These are phyloP conservation scores for Lactifluus piperatus DNA, from an alignment of 768 basidiomycete species.

Conservation along the genomic window DNA sequence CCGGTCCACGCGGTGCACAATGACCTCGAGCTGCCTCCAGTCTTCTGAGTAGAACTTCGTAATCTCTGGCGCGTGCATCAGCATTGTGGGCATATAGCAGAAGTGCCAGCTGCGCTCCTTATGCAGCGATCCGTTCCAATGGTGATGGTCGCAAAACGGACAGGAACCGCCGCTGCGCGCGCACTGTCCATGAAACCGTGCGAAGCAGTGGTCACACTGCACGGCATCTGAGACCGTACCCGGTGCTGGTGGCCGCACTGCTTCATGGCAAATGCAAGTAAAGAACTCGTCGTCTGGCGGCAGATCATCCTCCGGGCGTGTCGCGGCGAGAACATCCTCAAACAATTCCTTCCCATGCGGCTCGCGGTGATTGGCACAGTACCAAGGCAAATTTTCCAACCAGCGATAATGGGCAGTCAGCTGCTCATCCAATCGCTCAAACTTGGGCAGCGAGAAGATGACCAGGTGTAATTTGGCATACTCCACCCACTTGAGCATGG, in stretches of 20 bases:
- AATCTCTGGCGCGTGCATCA: slow-evolving; percentile 67
- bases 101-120: slow-evolving; percentile 82
- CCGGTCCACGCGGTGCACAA: slow-evolving; percentile 73
- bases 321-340: slow-evolving; percentile 67
- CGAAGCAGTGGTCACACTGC: slow-evolving; percentile 84
- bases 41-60: slow-evolving; percentile 71
- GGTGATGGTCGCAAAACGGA: slow-evolving; percentile 86
- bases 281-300: slow-evolving; percentile 76
- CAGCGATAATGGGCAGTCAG: slow-evolving; percentile 59
- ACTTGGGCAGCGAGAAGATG: slow-evolving; percentile 65
- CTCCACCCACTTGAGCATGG: slow-evolving; percentile 62
- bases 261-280: slow-evolving; percentile 72
- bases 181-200: slow-evolving; percentile 78
- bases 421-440: slow-evolving; percentile 64
- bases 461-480: slow-evolving; percentile 64
- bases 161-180: slow-evolving; percentile 86
- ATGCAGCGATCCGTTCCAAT: slow-evolving; percentile 81
- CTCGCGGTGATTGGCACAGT: slow-evolving; percentile 54
- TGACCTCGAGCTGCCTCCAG: slow-evolving; percentile 71
- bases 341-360: slow-evolving; percentile 57
- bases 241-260: slow-evolving; percentile 73
- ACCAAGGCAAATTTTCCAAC: slow-evolving; percentile 75
- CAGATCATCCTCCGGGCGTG: slow-evolving; percentile 67
- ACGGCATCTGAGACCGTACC: slow-evolving; percentile 75
- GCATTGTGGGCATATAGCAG: slow-evolving; percentile 64